Base-by-base conservation (phyloP, 1,284 basidiomycete genomes). In the Cystobasidiaceae sp. region DNA sequence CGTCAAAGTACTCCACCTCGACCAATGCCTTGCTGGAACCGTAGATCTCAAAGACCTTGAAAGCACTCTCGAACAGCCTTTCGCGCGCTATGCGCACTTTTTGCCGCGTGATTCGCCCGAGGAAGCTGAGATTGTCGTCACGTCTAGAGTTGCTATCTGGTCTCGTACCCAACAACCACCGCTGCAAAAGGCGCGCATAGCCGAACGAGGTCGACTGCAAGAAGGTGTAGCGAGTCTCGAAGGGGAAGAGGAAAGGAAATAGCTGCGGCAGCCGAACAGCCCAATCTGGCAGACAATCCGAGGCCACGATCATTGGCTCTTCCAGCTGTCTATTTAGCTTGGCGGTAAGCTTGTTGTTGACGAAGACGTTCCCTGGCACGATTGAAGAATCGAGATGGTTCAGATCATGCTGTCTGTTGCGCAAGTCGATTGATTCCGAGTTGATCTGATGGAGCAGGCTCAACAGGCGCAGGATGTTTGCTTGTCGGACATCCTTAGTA, bases 1-100 rank as follows among this genome's bases (percentile, higher is more conserved):
- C 96, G 75, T 97, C 93, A 75, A 97, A 97, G 80, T 97, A 98
- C 77, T 99, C 93, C 57, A 98, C 91, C 76, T 98, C 94, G 21
- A 98, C 83, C 46, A 97, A 86, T 0, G 91, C 92, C 5, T 88
- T 89, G 11, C 89, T 92, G 0, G 78, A 78, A 6, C 93, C 94
- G 74, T 97, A 98, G 25, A 98, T 81, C 78, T 98, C 94, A 71
- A 98, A 93, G 2, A 97, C 94, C 78, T 97, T 97, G 74, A 94
- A 87, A 0, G 92, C 93, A n/a, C 92, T 96, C 75, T 97, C 93
- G 25, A 99, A 82, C 39, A 98, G 86, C 72, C 94, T 90, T 71
- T 89, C 87, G 64, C 96, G 85, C 32, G 92, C 93, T 71, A 99
- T 97, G 50, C 96, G 85, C 60, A 98, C 93, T 79, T 98, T 98